Conservation (phyloP, 2,329 filamentous ascomycete genomes). For the Nannizziopsis arthrosporioides region DNA sequence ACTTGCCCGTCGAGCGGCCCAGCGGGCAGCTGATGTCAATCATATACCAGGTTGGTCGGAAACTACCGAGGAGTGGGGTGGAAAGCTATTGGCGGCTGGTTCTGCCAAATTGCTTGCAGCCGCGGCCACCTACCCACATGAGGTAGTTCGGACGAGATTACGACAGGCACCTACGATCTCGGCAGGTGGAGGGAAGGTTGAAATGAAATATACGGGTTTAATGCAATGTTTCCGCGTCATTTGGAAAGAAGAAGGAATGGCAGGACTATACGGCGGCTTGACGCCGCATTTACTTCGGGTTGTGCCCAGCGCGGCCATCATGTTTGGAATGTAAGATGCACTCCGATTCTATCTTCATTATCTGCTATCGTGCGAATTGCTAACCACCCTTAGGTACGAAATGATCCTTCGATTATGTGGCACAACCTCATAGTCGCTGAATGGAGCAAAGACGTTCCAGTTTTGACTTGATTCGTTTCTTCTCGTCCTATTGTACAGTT, state of each 20-base stretch:
- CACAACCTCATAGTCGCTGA: conserved; percentile 21
- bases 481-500: no score
- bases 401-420: conserved; percentile 14
- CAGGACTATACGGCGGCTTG: conserved; percentile 76
- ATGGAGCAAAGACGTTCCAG: no score
- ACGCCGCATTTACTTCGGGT: conserved; percentile 85
- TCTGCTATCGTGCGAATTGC: background rate
- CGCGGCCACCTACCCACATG: conserved; percentile 80
- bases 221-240: conserved; percentile 80
- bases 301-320: conserved; percentile 85
- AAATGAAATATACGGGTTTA: conserved; percentile 76
- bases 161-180: conserved; percentile 76
- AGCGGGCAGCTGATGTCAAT: conserved; percentile 45
- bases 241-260: conserved; percentile 77
- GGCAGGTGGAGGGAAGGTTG: conserved; percentile 46
- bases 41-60: conserved; percentile 52
- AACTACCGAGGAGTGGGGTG: conserved; percentile 46
- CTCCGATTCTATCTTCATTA: background rate
- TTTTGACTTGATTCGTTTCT: no score
- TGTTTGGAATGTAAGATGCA: conserved; percentile 53
- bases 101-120: conserved; percentile 72
- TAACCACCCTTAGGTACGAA: conserved; percentile 11
- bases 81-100: conserved; percentile 63
- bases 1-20: conserved; percentile 53
- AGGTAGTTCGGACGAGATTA: conserved; percentile 71